Base-by-base conservation (phyloP, 352 stramenopile genomes). In the Aphanomyces astaci region DNA sequence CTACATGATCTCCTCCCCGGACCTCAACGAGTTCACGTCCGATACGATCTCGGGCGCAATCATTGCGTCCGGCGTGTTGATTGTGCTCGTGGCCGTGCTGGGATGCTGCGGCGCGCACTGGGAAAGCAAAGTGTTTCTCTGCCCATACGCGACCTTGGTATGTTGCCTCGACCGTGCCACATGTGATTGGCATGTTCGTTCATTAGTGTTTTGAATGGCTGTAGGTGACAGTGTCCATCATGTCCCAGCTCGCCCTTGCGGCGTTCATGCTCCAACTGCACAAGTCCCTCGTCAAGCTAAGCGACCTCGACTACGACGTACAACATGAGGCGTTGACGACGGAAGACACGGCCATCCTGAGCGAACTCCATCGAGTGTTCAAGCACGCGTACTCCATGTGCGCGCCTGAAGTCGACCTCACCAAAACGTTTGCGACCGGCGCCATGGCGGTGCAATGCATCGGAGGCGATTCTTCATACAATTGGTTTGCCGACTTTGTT, bases 91-190 rank as follows among this genome's bases (percentile, higher is more conserved):
- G 65, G 81, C 82, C 11, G 48, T 90, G 32, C 72, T 93, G 2
- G 85, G 85, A 70, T 91, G 85, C 70, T 93, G 85, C 55, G 85
- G 85, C 28, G 85, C 85, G 55, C 85, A 93, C 71, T 90, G 81
- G 82, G 85, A 93, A 64, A 90, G 80, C 80, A 93, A 93, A 67
- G 76, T 89, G 4, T 93, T 93, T 73, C 64, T 93, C 24, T 93
- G 89, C 55, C 85, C 85, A 36, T 93, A 90, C 73, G 81, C 85
- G 48, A 89, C 87, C 43, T 71, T 93, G 19, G 81, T 71, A 71
- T n/a, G 27, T 71, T 25, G 22, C 24, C 39, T 63, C 39, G 52
- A 31, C 28, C 45, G 28, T 53, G 17, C 32, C 43, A 28, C 17
- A 54, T 10, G 17, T 32, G 13, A 32, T n/a, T n/a, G n/a, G n/a